Base-by-base conservation (phyloP, 257 asterid species). In the Euphrasia confusa region DNA sequence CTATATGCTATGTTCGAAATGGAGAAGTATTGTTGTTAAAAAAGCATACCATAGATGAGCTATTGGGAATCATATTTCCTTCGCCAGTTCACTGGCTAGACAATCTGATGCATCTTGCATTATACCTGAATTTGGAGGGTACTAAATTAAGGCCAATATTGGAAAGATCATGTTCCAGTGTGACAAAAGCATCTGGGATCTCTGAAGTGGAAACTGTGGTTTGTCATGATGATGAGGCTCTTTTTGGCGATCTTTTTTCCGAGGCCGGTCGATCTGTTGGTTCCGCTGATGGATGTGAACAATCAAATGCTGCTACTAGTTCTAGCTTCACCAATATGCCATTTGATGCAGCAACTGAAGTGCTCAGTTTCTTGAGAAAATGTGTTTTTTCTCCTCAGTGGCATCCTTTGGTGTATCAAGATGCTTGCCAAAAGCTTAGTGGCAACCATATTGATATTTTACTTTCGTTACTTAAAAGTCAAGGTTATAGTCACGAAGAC, bases 231-330 rank as follows among this genome's bases (percentile, higher is more conserved):
- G 99, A 93, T 66, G 97, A 93, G 71, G 97, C 97, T 61, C 89
- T 93, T 54, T 93, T 93, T 70, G 99, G 99, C n/a, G 94, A 93
- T 72, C 97, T 93, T 76, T 93, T 93, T 63, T 93, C 94, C 32
- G 99, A 93, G 79, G 91, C 96, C 58, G 80, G 83, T 71, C 99
- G 97, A 39, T 89, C 97, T 61, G 79, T 79, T 44, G 97, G 88
- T 58, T 83, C 97, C 57, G 72, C 72, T 33, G 99, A 93, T 64
- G 94, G 85, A 60, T 79, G 80, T 57, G 99, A 93, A 75, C 97
- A 81, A 64, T 73, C 85, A 35, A 67, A 84, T 70, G 73, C 72
- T 68, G 76, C 80, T 21, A 74, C 83, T 56, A 78, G 71, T 66
- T 75, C 89, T 63, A 75, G 76, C 76, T 67, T 73, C 72, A 75